Base-by-base conservation (phyloP, 2,329 filamentous ascomycete genomes). In the Beauveria caledonica region DNA sequence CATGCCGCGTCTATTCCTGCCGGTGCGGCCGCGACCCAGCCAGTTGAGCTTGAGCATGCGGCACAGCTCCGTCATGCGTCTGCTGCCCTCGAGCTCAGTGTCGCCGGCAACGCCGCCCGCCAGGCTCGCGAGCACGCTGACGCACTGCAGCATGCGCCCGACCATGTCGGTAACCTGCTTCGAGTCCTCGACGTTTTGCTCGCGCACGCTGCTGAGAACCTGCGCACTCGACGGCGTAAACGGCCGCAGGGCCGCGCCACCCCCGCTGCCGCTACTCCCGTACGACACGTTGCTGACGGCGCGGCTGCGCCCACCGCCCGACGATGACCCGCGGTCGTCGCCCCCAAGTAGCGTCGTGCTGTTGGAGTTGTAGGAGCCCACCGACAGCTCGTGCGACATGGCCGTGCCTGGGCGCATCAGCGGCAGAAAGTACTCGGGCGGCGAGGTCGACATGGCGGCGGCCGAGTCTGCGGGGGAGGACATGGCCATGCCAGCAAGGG, bases 11-110 rank as follows among this genome's bases (percentile, higher is more conserved):
- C 94, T 78, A 72, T 97, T 95, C 64, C 94, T 80, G 0, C 94
- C 94, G 3, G 92, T 97, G 40, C 94, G 78, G 0, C 93, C 93
- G 51, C 94, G 80, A 0, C 93, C 93, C 1, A 99, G 81, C 94
- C 94, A 99, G 73, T 99, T 99, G 68, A 97, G 85, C 75, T 97
- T 99, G 63, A 99, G 78, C 67, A 94, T 86, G 69, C 90, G 88
- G 61, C 88, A 91, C 63, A 99, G 77, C 68, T 92, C 84, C 63
- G 93, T 88, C 68, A 97, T 88, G 73, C 88, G 90, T 60, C 81
- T 82, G 70, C 93, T 90, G 1, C 84, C 81, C 42, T 88, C 85
- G 64, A 95, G 90, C 21, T 84, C 83, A 1, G 79, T 85, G 52
- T 68, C 72, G 48, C 76, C 86, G 10, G 83, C 83, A 1, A 80